Evolutionary conservation across 2,329 filamentous ascomycete species (phyloP).

Genomic region (Fonsecaea pugnacius): DNA sequence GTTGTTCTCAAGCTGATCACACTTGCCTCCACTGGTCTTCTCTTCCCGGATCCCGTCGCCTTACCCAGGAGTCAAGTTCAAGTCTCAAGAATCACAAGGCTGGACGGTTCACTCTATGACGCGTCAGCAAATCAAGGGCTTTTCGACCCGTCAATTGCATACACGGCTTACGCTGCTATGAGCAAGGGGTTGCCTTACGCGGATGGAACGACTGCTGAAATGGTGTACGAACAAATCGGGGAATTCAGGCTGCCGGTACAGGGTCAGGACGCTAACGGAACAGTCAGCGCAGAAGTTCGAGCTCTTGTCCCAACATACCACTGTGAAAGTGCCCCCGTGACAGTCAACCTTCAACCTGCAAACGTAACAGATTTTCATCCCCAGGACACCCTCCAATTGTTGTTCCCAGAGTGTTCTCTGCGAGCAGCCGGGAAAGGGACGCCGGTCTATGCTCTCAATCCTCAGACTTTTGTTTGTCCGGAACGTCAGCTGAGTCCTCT

Average conservation of each 20-base stretch:
- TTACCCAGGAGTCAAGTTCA: background rate
- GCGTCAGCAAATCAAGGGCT: background rate
- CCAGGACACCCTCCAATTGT: conserved; percentile 11
- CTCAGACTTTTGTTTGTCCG: conserved; percentile 19
- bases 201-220: conserved; percentile 9
- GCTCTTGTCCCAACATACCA: conserved; percentile 27
- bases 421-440: conserved; percentile 1
- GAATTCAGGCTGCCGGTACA: conserved; percentile 3
- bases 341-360: conserved; percentile 18
- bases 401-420: conserved; percentile 17
- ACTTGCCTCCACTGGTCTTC: conserved; percentile 38
- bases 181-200: conserved; percentile 14
- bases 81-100: conserved; percentile 7
- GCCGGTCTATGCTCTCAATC: conserved; percentile 25
- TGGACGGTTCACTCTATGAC: conserved; percentile 27
- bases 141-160: conserved; percentile 27
- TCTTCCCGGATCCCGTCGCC: conserved; percentile 36
- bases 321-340: conserved; percentile 24
- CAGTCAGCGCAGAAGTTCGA: conserved; percentile 13
- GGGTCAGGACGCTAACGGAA: background rate
- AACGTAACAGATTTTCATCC: conserved; percentile 25
- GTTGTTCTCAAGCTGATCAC: conserved; percentile 39
- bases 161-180: conserved; percentile 29
- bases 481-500: conserved; percentile 25
- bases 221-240: conserved; percentile 21